These are phyloP conservation scores for Fusarium verrucosum DNA, from an alignment of 2,329 filamentous ascomycete species.

Conservation along the genomic window DNA sequence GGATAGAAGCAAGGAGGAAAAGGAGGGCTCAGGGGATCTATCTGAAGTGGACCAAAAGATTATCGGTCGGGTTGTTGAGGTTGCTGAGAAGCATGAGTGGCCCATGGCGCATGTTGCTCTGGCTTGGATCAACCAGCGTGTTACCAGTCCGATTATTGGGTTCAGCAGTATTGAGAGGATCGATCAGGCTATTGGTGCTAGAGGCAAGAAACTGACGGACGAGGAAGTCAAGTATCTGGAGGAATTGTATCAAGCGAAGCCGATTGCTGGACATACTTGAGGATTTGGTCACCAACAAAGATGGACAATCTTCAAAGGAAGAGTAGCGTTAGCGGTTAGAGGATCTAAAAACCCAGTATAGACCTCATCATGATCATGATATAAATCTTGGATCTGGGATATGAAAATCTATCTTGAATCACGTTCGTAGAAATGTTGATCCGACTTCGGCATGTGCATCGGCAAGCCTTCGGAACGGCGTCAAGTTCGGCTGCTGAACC, in stretches of 20 bases:
- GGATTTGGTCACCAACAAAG: accelerated
- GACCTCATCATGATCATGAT: background rate
- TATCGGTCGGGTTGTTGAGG: constrained; percentile 13
- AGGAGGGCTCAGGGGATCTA: constrained; percentile 14
- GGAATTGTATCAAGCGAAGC: constrained; percentile 30
- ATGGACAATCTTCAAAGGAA: accelerated
- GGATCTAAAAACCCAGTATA: too few species aligned
- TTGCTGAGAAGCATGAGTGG: constrained; percentile 17
- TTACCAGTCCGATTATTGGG: constrained; percentile 28
- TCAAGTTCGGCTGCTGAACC: constrained; percentile 2
- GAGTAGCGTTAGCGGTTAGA: too few species aligned
- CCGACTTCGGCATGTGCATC: constrained; percentile 10
- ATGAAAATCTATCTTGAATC: too few species aligned
- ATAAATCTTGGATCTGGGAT: background rate
- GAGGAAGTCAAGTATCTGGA: constrained; percentile 26
- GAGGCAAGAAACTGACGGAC: constrained; percentile 10
- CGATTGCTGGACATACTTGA: constrained; percentile 13
- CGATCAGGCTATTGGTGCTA: constrained; percentile 23
- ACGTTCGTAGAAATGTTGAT: background rate
- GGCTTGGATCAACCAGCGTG: constrained; percentile 23
- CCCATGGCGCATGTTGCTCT: constrained; percentile 32
- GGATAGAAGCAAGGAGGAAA: constrained; percentile 26
- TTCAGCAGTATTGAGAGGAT: constrained; percentile 34
- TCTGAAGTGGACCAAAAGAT: constrained; percentile 22
- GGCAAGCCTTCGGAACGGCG: constrained; percentile 15